Percentiles rank a stretch among this genome's conserved stretches.
Evolutionary conservation across 768 basidiomycete species (phyloP).

Genomic region (Lepiota brunneoincarnata): DNA sequence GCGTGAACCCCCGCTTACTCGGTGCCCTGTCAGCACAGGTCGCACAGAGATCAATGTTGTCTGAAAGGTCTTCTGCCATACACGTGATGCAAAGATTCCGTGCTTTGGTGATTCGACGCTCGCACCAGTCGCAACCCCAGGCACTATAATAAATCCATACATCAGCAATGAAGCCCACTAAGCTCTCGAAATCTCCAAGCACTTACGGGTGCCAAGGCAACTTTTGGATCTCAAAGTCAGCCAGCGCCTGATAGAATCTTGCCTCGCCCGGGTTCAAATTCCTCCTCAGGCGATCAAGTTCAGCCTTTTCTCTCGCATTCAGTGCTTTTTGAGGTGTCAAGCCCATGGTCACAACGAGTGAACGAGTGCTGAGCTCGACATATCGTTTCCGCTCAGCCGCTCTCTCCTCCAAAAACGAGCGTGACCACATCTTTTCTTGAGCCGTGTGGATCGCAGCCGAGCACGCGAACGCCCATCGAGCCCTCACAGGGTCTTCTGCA

Average conservation of each 20-base stretch:
- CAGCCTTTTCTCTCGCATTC: conserved; percentile 22
- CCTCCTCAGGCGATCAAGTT: conserved; percentile 27
- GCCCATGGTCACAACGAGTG: conserved; percentile 25
- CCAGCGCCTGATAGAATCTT: conserved; percentile 30
- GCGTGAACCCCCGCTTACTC: conserved; percentile 25
- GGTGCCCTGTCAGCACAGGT: conserved; percentile 27
- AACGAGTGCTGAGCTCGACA: conserved; percentile 27
- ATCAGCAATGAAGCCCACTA: neutral
- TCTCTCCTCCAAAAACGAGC: conserved; percentile 27
- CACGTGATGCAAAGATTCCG: conserved; percentile 29
- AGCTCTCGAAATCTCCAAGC: neutral
- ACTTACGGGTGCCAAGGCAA: conserved; percentile 33
- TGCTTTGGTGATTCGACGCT: conserved; percentile 27
- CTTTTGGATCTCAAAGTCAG: conserved; percentile 31
- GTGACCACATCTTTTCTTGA: conserved; percentile 28
- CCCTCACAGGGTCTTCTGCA: conserved; percentile 24
- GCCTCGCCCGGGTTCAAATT: conserved; percentile 31
- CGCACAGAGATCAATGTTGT: conserved; percentile 31
- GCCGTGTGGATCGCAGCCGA: conserved; percentile 26
- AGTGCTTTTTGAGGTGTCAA: conserved; percentile 29
- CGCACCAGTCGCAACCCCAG: conserved; percentile 32
- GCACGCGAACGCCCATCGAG: conserved; percentile 31
- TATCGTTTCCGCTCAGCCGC: conserved; percentile 29
- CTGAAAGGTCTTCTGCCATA: conserved; percentile 30
- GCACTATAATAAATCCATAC: conserved; percentile 13